These are phyloP conservation scores for Schwanniomyces polymorphus DNA, from an alignment of 805 yeast genomes.

Conservation along the genomic window DNA sequence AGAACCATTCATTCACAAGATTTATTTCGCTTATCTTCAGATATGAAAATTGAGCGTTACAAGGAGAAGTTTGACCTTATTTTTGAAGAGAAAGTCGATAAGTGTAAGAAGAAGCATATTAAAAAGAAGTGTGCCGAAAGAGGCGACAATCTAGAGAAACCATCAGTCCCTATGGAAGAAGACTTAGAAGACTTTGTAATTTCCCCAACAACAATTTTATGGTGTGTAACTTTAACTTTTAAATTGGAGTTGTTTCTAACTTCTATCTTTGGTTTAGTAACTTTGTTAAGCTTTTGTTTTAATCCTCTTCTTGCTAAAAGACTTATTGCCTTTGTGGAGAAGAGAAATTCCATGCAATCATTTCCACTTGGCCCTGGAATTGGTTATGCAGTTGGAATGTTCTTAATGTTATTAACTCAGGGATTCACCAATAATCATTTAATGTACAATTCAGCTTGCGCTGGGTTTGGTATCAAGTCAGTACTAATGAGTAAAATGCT, in stretches of 20 bases:
- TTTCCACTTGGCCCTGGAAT: constrained; percentile 23
- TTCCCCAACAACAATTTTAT: constrained; percentile 16
- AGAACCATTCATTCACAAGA: constrained; percentile 64
- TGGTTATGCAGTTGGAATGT: constrained; percentile 34
- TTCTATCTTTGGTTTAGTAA: not conserved
- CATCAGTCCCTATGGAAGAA: constrained; percentile 13
- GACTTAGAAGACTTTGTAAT: constrained; percentile 26
- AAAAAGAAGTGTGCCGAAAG: constrained; percentile 20
- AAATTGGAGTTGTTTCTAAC: constrained; percentile 14
- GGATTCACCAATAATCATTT: constrained; percentile 49
- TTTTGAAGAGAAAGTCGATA: not conserved
- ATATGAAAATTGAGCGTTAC: constrained; percentile 28
- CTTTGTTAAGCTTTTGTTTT: constrained; percentile 4
- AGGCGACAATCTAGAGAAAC: constrained; percentile 15
- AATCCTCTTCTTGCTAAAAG: constrained; percentile 26
- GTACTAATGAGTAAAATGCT: constrained; percentile 67
- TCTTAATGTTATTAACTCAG: constrained; percentile 8
- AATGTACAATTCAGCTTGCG: constrained; percentile 54
- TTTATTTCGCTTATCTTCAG: constrained; percentile 36
- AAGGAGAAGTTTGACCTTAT: constrained; percentile 7
- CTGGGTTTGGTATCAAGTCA: constrained; percentile 68
- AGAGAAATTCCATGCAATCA: constrained; percentile 16
- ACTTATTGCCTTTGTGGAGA: constrained; percentile 30
- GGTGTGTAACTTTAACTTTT: constrained; percentile 23
- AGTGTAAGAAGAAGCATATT: constrained; percentile 11